Conservation (phyloP, 169 alveolate species). For the Fabrea salina region DNA sequence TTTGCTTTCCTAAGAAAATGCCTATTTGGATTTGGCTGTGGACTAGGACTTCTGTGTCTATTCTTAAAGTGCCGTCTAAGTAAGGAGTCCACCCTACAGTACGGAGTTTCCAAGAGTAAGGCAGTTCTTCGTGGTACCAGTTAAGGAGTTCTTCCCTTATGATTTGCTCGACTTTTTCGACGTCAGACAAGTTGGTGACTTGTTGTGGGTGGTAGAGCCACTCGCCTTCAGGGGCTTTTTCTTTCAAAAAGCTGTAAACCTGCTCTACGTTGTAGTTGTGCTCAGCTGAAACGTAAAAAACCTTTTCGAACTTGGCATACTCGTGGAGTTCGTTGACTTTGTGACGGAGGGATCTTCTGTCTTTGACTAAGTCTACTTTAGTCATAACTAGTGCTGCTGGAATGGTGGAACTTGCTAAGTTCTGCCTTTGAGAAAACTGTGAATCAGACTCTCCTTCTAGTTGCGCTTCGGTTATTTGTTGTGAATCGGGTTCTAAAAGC, state of each 20-base stretch:
- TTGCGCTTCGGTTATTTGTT: neutral
- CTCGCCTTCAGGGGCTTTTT: neutral
- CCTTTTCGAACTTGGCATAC: neutral
- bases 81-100: neutral
- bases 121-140: neutral
- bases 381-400: neutral
- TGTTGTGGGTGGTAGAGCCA: neutral
- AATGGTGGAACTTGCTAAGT: neutral
- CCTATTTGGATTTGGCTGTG: neutral
- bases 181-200: neutral
- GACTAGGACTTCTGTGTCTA: neutral
- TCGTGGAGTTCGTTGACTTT: neutral
- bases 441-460: neutral
- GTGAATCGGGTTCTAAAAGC: neutral
- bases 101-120: neutral
- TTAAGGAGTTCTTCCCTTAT: neutral
- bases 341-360: neutral
- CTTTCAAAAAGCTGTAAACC: neutral
- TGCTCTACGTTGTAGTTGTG: neutral
- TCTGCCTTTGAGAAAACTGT: neutral
- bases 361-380: slow-evolving; percentile 22
- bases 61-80: neutral
- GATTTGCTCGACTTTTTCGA: neutral
- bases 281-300: neutral
- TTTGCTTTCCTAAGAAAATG: neutral